Evolutionary conservation across 805 yeast genomes (phyloP).

Genomic region (Grigorovia yakushimaensis): DNA sequence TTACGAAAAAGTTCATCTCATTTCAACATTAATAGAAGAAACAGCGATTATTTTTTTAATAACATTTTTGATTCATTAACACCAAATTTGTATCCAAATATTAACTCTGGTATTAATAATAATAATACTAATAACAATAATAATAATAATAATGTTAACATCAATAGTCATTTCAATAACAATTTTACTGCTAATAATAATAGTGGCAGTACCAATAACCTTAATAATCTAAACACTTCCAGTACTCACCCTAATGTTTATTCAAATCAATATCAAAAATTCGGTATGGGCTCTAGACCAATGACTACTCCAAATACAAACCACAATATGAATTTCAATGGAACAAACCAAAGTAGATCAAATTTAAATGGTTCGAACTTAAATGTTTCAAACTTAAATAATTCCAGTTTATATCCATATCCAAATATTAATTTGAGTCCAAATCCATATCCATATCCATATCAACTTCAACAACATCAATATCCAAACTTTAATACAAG

Average conservation of each 20-base stretch:
- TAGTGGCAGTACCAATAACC: no score
- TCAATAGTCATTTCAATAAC: no score
- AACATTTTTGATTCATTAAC: background rate
- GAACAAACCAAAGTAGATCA: background rate
- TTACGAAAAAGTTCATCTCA: background rate
- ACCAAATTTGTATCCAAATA: background rate
- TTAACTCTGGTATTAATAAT: background rate
- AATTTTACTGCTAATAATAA: no score
- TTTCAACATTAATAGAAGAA: background rate
- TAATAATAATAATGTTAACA: background rate
- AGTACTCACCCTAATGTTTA: background rate
- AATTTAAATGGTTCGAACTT: background rate
- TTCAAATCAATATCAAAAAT: background rate
- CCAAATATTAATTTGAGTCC: background rate
- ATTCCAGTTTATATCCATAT: no score
- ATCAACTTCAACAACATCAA: background rate
- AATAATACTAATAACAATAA: background rate
- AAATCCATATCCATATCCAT: background rate
- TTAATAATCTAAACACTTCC: no score
- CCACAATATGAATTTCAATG: background rate
- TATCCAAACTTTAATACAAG: background rate
- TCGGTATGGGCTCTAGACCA: background rate
- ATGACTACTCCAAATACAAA: background rate
- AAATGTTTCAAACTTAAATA: no score
- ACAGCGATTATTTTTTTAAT: background rate